Percentiles rank a stretch among this genome's conserved stretches.
phyloP scores from a whole-genome alignment of 371 early-diverging fungal genomes.

The Haplosporangium sp. region DNA sequence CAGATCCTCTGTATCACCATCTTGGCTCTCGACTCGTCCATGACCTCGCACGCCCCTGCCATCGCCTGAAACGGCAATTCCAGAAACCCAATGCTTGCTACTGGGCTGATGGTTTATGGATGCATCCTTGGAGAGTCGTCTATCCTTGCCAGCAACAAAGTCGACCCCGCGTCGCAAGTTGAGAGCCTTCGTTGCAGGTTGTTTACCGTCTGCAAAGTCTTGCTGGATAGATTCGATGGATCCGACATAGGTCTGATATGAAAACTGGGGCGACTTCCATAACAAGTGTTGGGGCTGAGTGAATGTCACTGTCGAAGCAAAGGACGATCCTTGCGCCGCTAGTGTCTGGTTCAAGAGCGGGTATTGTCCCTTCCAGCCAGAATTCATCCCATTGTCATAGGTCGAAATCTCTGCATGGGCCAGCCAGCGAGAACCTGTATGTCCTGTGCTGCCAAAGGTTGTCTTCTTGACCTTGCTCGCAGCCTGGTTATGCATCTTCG shows the following conservation, averaged over 20 bases:
- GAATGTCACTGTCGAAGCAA: conserved; percentile 26
- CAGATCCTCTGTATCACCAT: conserved; percentile 44
- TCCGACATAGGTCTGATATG: conserved; percentile 62
- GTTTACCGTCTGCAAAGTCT: conserved; percentile 47
- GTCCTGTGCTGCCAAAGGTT: background rate
- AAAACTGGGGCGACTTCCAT: conserved; percentile 66
- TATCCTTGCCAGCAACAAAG: conserved; percentile 34
- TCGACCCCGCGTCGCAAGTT: conserved; percentile 55
- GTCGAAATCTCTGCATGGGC: conserved; percentile 69
- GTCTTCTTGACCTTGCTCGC: conserved; percentile 11
- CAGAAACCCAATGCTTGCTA: conserved; percentile 27
- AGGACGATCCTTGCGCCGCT: conserved; percentile 25
- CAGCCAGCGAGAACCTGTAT: conserved; percentile 56
- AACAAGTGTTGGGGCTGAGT: conserved; percentile 59
- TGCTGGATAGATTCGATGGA: conserved; percentile 31
- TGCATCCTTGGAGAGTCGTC: conserved; percentile 6
- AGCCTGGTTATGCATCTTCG: conserved; percentile 8
- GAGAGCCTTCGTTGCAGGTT: conserved; percentile 58
- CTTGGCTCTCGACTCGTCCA: conserved; percentile 43
- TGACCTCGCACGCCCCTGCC: conserved; percentile 23
- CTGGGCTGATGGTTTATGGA: background rate
- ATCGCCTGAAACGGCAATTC: conserved; percentile 23
- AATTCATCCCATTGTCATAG: conserved; percentile 56
- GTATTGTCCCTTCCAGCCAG: conserved; percentile 54
- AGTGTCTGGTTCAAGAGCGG: conserved; percentile 38